Conservation (phyloP, 306 rosid species). For the Begonia loranthoides region DNA sequence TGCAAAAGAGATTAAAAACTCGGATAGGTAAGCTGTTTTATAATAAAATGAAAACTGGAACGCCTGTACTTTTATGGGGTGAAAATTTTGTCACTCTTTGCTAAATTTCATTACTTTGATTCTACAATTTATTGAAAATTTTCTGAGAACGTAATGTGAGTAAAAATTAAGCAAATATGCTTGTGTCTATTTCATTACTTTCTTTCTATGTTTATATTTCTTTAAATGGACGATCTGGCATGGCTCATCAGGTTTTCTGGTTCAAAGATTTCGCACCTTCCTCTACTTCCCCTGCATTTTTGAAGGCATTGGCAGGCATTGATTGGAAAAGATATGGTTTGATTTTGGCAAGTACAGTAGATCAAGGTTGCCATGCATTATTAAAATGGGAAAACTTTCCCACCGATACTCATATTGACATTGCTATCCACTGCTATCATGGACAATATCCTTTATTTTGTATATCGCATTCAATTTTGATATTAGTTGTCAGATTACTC, state of each 20-base stretch:
- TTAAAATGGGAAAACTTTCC: slow-evolving; percentile 66
- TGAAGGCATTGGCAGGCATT: slow-evolving; percentile 53
- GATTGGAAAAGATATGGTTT: slow-evolving; percentile 81
- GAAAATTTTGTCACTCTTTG: neutral
- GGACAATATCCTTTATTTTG: slow-evolving; percentile 38
- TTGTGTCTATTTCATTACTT: neutral
- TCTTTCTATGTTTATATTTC: slow-evolving; percentile 6
- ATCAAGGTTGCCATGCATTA: slow-evolving; percentile 37
- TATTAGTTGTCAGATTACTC: no score
- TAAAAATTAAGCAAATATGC: neutral
- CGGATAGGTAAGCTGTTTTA: no score
- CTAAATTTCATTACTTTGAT: neutral
- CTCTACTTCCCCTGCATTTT: slow-evolving; percentile 31
- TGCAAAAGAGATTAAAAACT: neutral
- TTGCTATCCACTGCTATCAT: slow-evolving; percentile 59
- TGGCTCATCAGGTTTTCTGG: slow-evolving; percentile 46
- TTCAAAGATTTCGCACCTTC: slow-evolving; percentile 59
- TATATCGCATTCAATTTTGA: no score
- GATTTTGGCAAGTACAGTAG: slow-evolving; percentile 30
- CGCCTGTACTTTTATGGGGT: neutral
- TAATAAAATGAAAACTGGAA: no score
- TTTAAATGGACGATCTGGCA: slow-evolving; percentile 10
- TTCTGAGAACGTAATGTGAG: neutral
- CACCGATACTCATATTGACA: slow-evolving; percentile 39
- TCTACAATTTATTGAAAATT: neutral